Percentiles rank a stretch among this genome's conserved stretches.
These are phyloP conservation scores for Amanita pallidorosea DNA, from an alignment of 768 basidiomycete genomes.

Conservation along the genomic window DNA sequence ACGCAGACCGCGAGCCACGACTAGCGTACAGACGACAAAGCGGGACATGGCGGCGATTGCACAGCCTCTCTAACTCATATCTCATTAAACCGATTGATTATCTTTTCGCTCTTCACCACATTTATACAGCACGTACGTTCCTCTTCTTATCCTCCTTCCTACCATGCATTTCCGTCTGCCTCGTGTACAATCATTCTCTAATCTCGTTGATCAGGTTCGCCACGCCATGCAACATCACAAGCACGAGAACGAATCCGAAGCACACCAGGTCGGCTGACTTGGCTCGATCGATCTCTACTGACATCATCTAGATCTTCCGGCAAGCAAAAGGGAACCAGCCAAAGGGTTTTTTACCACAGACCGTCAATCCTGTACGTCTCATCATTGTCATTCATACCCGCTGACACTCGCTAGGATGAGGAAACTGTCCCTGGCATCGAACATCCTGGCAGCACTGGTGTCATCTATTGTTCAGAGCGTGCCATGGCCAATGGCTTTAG, in stretches of 20 bases:
- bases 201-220: conserved; percentile 49
- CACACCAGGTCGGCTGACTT: conserved; percentile 53
- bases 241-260: conserved; percentile 80
- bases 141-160: conserved; percentile 6
- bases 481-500: conserved; percentile 94
- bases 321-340: conserved; percentile 59
- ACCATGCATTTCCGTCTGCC: conserved; percentile 39
- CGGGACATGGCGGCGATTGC: too few species aligned
- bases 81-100: not conserved
- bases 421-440: conserved; percentile 85
- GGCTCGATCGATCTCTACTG: conserved; percentile 6
- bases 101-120: not conserved
- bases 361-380: conserved; percentile 53
- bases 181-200: conserved; percentile 30
- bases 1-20: too few species aligned
- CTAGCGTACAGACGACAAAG: too few species aligned
- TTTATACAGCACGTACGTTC: not conserved
- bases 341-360: conserved; percentile 53
- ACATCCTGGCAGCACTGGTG: conserved; percentile 57
- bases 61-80: too few species aligned
- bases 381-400: not conserved
- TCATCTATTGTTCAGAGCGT: conserved; percentile 84
- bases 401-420: conserved; percentile 44
- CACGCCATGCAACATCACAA: conserved; percentile 58
- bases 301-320: conserved; percentile 54